Conservation (phyloP, 257 asterid species). For the Thymus mandschuricus region DNA sequence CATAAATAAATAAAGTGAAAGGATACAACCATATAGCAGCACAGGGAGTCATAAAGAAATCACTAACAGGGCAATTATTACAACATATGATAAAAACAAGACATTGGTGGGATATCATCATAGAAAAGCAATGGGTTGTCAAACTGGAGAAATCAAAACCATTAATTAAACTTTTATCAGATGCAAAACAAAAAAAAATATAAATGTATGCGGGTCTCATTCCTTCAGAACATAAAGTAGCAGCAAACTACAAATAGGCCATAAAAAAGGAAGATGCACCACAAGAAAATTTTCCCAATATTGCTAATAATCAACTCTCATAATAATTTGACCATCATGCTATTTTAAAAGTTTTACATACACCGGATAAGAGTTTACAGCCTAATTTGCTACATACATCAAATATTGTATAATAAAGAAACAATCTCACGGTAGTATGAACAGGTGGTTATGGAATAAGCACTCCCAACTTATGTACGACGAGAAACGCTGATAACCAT, state of each 20-base stretch:
- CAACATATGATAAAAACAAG: not conserved
- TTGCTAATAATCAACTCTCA: not conserved
- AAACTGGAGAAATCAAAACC: too few relatives aligned
- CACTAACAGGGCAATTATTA: not conserved
- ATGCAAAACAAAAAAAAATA: not conserved
- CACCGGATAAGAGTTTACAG: not conserved
- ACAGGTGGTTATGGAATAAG: slow-evolving; percentile 6
- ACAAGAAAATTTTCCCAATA: not conserved
- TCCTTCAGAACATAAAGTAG: slow-evolving; percentile 6
- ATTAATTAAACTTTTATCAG: too few relatives aligned
- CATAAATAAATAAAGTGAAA: slow-evolving; percentile 14
- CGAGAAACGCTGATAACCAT: not conserved
- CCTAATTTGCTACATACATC: not conserved
- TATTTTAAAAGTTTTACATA: too few relatives aligned
- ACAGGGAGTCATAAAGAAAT: not conserved
- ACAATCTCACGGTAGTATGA: not conserved
- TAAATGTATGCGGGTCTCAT: slow-evolving; percentile 20
- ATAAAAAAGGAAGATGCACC: not conserved
- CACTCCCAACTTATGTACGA: not conserved
- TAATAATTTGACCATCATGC: not conserved
- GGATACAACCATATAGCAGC: not conserved
- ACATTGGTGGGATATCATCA: slow-evolving; percentile 10
- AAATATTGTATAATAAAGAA: not conserved
- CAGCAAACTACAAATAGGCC: slow-evolving; percentile 7
- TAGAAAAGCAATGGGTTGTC: slow-evolving; percentile 14